Base-by-base conservation (phyloP, 192 early-diverging fungal species). In the Coemansia sp. region DNA sequence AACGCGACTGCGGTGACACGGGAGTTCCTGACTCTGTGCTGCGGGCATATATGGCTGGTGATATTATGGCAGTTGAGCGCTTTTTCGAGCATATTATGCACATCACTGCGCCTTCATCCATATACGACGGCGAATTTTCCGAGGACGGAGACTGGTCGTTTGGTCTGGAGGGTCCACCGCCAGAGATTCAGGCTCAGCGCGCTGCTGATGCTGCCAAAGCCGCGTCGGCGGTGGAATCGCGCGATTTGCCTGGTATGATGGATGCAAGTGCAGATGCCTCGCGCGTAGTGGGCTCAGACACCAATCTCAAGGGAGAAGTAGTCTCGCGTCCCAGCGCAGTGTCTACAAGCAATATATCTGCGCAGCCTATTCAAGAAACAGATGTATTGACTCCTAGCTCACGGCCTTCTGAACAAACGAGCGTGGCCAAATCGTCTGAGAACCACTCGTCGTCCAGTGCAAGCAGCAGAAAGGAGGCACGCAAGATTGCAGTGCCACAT, bases 131-230 rank as follows among this genome's bases (percentile, higher is more conserved):
- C 39, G 63, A 66, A 1, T 30, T 47, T 1, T 62, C 62, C 0
- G 73, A 76, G 40, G 67, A 76, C 17, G 73, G 67, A 37, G 73
- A 76, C 67, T 76, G 73, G 73, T 47, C 63, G n/a, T 76, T 51
- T 31, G 73, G 73, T 0, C 38, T 69, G 5, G 73, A 76, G 20
- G 73, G 73, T 4, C 67, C 67, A 15, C 73, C 73, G 11, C 63
- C 73, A 4, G 67, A 69, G 56, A 16, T 65, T 17, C 17, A 52
- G 37, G 54, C 62, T 3, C 57, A 57, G 37, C 58, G 59, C 6
- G 51, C 56, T 26, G 31, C 36, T 3, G 51, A 16, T 4, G 32
- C n/a, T 7, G 26, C 21, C 26, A 16, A 49, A 6, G 18, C 17
- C 11, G 39, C 5, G 2, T 40, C 36, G 46, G 58, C 40, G 16